A percentile compares a stretch with the other conserved stretches of the same genome.
phyloP scores from a whole-genome alignment of 225 moss, liverwort and hornwort genomes.

The Polytrichum commune region DNA sequence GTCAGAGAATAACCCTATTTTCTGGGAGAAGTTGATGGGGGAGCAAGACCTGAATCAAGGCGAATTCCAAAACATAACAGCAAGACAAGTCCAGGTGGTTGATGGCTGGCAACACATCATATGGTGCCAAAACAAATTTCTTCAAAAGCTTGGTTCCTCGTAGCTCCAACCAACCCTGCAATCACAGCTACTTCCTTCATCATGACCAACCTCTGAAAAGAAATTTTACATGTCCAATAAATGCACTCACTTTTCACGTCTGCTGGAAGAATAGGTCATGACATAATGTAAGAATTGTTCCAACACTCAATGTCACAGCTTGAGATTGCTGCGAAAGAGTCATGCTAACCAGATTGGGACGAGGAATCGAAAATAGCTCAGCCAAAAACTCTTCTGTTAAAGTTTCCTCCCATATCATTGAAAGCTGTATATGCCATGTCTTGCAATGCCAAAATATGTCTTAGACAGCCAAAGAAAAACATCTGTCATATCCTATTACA shows the following conservation, averaged over 20 bases:
- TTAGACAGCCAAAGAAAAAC: too few species aligned
- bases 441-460: not conserved
- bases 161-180: conserved; percentile 41
- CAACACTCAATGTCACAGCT: not conserved
- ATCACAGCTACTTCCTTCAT: not conserved
- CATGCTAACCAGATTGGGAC: conserved; percentile 38
- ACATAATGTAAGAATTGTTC: not conserved
- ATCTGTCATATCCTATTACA: too few species aligned
- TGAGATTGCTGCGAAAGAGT: not conserved
- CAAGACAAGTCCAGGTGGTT: conserved; percentile 55
- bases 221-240: not conserved
- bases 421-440: conserved; percentile 27
- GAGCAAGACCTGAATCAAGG: conserved; percentile 41
- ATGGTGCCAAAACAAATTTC: conserved; percentile 45
- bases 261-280: not conserved
- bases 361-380: conserved; percentile 36
- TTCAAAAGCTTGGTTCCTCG: conserved; percentile 51
- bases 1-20: too few species aligned
- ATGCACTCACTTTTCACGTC: too few species aligned
- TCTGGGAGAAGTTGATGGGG: not conserved
- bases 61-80: conserved; percentile 38
- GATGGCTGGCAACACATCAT: conserved; percentile 31
- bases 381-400: conserved; percentile 36
- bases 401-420: conserved; percentile 57
- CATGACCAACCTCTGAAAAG: not conserved